Conservation (phyloP, 768 basidiomycete genomes). For the Calocera cornea region DNA sequence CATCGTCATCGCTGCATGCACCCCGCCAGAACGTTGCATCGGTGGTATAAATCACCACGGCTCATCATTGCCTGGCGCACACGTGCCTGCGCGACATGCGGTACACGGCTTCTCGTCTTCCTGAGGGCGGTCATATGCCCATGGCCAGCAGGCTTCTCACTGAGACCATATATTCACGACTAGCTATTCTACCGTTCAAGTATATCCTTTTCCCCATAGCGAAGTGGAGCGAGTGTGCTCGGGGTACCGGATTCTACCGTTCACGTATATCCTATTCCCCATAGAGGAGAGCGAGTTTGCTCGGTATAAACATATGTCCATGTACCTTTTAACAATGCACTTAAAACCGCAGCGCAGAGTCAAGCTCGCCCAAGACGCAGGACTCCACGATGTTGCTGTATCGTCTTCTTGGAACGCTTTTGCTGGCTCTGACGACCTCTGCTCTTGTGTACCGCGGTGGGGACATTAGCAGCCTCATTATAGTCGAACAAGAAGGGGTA, state of each 20-base stretch:
- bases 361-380: not conserved
- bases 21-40: too few species aligned
- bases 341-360: not conserved
- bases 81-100: too few species aligned
- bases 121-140: not conserved
- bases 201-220: too few species aligned
- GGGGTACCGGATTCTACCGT: constrained; percentile 1
- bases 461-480: constrained; percentile 42
- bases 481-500: constrained; percentile 38
- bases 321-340: not conserved
- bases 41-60: too few species aligned
- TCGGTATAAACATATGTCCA: not conserved
- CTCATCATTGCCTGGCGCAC: too few species aligned
- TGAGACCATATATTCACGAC: too few species aligned
- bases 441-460: constrained; percentile 40
- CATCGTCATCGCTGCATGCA: not conserved
- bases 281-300: not conserved
- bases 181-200: not conserved
- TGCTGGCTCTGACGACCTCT: not conserved
- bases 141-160: too few species aligned
- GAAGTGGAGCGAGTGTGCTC: too few species aligned
- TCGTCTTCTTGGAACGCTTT: not conserved
- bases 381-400: not conserved
- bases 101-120: not conserved
- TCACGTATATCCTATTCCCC: not conserved